phyloP scores from a whole-genome alignment of 2,329 filamentous ascomycete species.

The Thelonectria discophora region DNA sequence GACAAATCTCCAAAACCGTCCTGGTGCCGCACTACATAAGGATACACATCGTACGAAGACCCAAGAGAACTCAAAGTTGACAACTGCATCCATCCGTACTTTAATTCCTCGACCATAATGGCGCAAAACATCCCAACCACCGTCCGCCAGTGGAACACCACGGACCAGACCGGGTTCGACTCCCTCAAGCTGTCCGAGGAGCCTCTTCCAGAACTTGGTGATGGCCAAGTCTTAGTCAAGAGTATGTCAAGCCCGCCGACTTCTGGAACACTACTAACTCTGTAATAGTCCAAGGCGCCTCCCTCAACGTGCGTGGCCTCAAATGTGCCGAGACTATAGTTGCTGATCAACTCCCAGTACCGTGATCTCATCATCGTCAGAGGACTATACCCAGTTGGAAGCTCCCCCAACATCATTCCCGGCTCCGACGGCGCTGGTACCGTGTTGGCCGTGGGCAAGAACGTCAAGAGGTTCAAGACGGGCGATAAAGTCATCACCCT shows the following conservation, averaged over 20 bases:
- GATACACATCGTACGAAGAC: background rate
- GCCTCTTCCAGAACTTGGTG: conserved; percentile 69
- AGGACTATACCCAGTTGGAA: conserved; percentile 58
- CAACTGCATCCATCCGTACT: conserved; percentile 2
- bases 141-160: conserved; percentile 66
- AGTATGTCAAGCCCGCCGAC: conserved; percentile 33
- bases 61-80: background rate
- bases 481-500: conserved; percentile 68
- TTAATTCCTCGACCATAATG: conserved; percentile 30
- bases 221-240: conserved; percentile 77
- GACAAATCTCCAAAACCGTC: conserved; percentile 6
- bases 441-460: conserved; percentile 60
- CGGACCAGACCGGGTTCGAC: conserved; percentile 60
- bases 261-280: conserved; percentile 15
- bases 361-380: conserved; percentile 62
- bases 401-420: conserved; percentile 56
- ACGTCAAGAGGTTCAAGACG: conserved; percentile 57
- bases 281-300: conserved; percentile 56
- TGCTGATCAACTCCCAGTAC: conserved; percentile 46
- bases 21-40: background rate
- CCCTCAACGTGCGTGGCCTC: conserved; percentile 55
- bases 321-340: background rate
- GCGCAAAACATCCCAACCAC: conserved; percentile 48
- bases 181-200: conserved; percentile 64
- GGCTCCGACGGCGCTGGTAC: conserved; percentile 64